A percentile compares a stretch with the other conserved stretches of the same genome.
Evolutionary conservation across 2,329 filamentous ascomycete genomes (phyloP).

Genomic region (Dactylonectria macrodidyma): DNA sequence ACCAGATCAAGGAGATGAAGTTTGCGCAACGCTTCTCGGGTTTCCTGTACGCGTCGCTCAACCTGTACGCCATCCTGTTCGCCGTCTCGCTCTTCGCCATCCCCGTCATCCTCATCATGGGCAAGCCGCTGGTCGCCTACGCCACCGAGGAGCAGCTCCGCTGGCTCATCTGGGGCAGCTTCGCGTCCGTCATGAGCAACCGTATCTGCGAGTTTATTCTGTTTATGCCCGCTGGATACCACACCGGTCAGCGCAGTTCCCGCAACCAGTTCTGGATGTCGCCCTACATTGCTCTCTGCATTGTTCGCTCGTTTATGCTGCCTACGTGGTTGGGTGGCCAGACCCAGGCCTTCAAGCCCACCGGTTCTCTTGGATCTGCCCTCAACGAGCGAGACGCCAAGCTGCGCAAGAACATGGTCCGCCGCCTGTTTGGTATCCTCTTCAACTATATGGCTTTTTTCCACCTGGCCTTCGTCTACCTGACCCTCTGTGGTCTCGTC

Average conservation of each 20-base stretch:
- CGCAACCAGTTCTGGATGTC: conserved; percentile 75
- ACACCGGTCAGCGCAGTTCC: conserved; percentile 70
- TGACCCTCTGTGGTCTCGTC: conserved; percentile 65
- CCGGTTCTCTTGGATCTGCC: conserved; percentile 69
- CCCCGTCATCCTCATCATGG: conserved; percentile 70
- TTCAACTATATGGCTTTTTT: conserved; percentile 70
- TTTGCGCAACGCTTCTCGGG: conserved; percentile 71
- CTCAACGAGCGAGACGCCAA: conserved; percentile 72
- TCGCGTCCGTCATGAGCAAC: conserved; percentile 64
- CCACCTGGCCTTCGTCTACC: conserved; percentile 69
- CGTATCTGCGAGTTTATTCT: conserved; percentile 71
- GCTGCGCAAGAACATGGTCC: conserved; percentile 66
- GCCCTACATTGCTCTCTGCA: conserved; percentile 71
- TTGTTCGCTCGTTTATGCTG: conserved; percentile 71
- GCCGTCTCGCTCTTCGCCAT: conserved; percentile 70
- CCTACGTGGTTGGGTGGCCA: conserved; percentile 73
- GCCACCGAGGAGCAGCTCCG: conserved; percentile 67
- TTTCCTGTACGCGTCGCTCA: conserved; percentile 70
- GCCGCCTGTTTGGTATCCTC: conserved; percentile 68
- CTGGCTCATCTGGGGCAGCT: conserved; percentile 71
- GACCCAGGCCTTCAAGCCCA: conserved; percentile 72
- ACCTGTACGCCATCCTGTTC: conserved; percentile 69
- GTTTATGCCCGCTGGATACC: conserved; percentile 72
- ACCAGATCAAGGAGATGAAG: conserved; percentile 67
- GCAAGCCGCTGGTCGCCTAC: conserved; percentile 71